These are phyloP conservation scores for Xylariales sp. DNA, from an alignment of 2,329 filamentous ascomycete species.

Conservation along the genomic window DNA sequence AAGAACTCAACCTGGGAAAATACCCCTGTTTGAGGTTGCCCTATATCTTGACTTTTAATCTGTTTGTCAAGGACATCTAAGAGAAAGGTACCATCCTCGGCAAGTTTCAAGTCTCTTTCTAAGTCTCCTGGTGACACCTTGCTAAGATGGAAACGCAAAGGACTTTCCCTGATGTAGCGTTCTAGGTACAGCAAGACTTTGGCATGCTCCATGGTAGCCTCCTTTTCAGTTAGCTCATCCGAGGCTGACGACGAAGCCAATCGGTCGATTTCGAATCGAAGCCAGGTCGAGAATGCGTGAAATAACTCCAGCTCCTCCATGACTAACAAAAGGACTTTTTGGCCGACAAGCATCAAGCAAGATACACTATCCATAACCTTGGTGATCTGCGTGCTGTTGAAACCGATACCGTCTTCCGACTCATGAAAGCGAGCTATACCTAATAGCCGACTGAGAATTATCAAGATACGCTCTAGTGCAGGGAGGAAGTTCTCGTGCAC, in stretches of 20 bases:
- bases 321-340: constrained; percentile 66
- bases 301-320: constrained; percentile 79
- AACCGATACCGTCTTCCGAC: constrained; percentile 59
- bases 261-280: constrained; percentile 77
- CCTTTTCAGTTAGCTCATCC: constrained; percentile 73
- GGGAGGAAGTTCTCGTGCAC: constrained; percentile 87
- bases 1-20: constrained; percentile 62
- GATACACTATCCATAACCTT: constrained; percentile 66
- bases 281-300: constrained; percentile 73
- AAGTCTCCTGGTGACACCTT: constrained; percentile 47
- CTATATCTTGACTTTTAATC: constrained; percentile 40
- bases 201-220: constrained; percentile 68
- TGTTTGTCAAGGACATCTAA: constrained; percentile 46
- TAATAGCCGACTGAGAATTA: constrained; percentile 77
- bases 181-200: constrained; percentile 76
- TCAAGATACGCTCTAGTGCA: constrained; percentile 74
- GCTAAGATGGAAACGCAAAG: constrained; percentile 57
- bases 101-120: constrained; percentile 37
- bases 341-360: constrained; percentile 69
- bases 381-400: constrained; percentile 59
- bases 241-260: constrained; percentile 60
- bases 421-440: constrained; percentile 81
- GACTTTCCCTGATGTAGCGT: constrained; percentile 62
- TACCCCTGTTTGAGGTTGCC: constrained; percentile 42
- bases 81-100: constrained; percentile 39